Evolutionary conservation across 257 asterid species (phyloP).

Genomic region (Striga asiatica): DNA sequence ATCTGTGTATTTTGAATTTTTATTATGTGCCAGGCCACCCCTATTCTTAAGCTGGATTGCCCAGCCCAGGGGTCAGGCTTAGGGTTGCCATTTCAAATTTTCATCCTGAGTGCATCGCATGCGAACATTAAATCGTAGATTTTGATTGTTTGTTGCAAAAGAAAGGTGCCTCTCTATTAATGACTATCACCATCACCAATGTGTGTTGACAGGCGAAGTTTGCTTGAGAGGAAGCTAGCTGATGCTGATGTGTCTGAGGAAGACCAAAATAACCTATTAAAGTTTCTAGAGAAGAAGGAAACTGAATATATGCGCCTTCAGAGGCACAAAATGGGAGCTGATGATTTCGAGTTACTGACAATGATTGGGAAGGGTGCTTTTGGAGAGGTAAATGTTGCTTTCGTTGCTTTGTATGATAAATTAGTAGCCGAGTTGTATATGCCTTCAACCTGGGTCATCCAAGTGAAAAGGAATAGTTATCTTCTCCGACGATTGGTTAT

Average conservation of each 20-base stretch:
- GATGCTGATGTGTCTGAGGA: constrained; percentile 99
- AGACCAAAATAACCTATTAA: constrained; percentile 80
- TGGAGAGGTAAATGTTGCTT: constrained; percentile 66
- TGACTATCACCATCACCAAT: constrained; percentile 5
- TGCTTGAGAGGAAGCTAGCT: constrained; percentile 88
- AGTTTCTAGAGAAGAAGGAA: constrained; percentile 89
- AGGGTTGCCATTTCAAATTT: too few species aligned
- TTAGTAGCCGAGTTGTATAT: neutral
- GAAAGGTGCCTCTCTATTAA: constrained; percentile 14
- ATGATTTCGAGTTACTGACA: constrained; percentile 85
- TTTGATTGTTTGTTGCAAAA: neutral
- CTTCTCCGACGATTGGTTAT: constrained; percentile 12
- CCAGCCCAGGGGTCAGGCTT: too few species aligned
- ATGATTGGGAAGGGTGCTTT: constrained; percentile 99
- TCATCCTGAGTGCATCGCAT: neutral
- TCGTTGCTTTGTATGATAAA: neutral
- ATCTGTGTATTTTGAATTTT: neutral
- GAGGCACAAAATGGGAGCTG: constrained; percentile 94
- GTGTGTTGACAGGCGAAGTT: constrained; percentile 49
- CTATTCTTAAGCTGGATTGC: too few species aligned
- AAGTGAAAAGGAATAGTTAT: neutral
- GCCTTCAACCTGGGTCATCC: neutral
- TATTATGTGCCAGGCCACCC: neutral
- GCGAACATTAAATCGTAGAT: neutral
- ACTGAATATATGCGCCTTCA: constrained; percentile 98